phyloP scores from a whole-genome alignment of 1,139 yeast species.

The Debaryomyces fabryi region DNA sequence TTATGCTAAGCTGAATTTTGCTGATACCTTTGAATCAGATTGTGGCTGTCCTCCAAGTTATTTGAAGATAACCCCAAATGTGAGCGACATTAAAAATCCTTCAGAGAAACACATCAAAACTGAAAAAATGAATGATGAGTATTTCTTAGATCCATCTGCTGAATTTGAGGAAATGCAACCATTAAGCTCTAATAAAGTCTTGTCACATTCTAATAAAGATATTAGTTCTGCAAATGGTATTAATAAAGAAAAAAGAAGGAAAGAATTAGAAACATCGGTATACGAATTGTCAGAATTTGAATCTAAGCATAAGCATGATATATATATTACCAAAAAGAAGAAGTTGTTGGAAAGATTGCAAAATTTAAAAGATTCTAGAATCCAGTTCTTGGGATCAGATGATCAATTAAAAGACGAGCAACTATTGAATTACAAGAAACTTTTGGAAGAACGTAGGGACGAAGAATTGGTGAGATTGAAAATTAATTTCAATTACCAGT shows the following conservation, averaged over 20 bases:
- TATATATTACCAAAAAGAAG: slow-evolving; percentile 27
- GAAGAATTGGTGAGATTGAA: slow-evolving; percentile 39
- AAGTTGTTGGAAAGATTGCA: slow-evolving; percentile 30
- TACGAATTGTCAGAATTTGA: slow-evolving; percentile 21
- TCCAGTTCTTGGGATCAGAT: slow-evolving; percentile 25
- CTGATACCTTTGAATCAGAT: not conserved
- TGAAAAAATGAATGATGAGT: slow-evolving; percentile 1
- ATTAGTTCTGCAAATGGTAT: slow-evolving; percentile 27
- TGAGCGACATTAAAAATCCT: slow-evolving; percentile 12
- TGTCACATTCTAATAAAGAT: slow-evolving; percentile 21
- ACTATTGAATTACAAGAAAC: slow-evolving; percentile 20
- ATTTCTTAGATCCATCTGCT: slow-evolving; percentile 1
- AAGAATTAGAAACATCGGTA: slow-evolving; percentile 21
- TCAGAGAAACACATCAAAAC: not conserved
- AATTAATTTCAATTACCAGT: slow-evolving; percentile 38
- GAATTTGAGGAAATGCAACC: slow-evolving; percentile 7
- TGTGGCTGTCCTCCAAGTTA: slow-evolving; percentile 9
- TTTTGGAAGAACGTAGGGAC: slow-evolving; percentile 31
- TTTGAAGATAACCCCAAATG: slow-evolving; percentile 9
- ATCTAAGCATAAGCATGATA: slow-evolving; percentile 20
- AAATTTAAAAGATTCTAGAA: slow-evolving; percentile 28
- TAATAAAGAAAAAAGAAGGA: slow-evolving; percentile 29
- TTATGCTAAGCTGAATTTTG: slow-evolving; percentile 9
- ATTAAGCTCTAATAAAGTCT: slow-evolving; percentile 10
- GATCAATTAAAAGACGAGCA: slow-evolving; percentile 32